These are phyloP conservation scores for Hypoxylon sp. DNA, from an alignment of 2,329 filamentous ascomycete species.

Conservation along the genomic window DNA sequence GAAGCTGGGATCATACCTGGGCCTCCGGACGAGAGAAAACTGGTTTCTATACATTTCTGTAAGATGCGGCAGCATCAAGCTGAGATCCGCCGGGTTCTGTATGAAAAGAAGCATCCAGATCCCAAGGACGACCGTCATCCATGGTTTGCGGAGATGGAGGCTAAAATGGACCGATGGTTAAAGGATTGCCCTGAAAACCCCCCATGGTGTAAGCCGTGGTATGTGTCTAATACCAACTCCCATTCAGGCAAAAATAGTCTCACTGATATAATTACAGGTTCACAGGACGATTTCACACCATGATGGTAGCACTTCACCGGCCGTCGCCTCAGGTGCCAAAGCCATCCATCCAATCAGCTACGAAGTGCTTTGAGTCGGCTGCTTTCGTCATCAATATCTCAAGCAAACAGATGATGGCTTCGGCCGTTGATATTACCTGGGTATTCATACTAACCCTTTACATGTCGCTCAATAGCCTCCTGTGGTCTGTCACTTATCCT, in stretches of 20 bases:
- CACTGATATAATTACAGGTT: slow-evolving; percentile 64
- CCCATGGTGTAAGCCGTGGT: slow-evolving; percentile 84
- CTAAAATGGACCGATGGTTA: slow-evolving; percentile 84
- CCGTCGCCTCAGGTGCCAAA: slow-evolving; percentile 93
- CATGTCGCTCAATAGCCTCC: slow-evolving; percentile 89
- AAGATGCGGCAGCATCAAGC: slow-evolving; percentile 90
- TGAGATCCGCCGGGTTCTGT: slow-evolving; percentile 87
- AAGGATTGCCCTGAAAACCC: slow-evolving; percentile 80
- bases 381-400: slow-evolving; percentile 86
- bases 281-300: slow-evolving; percentile 81
- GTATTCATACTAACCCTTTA: slow-evolving; percentile 91
- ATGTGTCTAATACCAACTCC: slow-evolving; percentile 55
- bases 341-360: slow-evolving; percentile 83
- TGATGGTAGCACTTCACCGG: slow-evolving; percentile 88
- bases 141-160: slow-evolving; percentile 87
- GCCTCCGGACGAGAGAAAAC: slow-evolving; percentile 83
- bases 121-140: slow-evolving; percentile 85
- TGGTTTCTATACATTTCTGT: slow-evolving; percentile 92
- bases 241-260: neutral
- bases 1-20: slow-evolving; percentile 80
- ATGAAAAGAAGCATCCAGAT: slow-evolving; percentile 84
- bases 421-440: slow-evolving; percentile 90
- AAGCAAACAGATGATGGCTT: slow-evolving; percentile 81
- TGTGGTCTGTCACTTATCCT: slow-evolving; percentile 92
- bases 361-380: slow-evolving; percentile 86